phyloP scores from a whole-genome alignment of 2,329 filamentous ascomycete species.

The Lachnellula subtilissima region DNA sequence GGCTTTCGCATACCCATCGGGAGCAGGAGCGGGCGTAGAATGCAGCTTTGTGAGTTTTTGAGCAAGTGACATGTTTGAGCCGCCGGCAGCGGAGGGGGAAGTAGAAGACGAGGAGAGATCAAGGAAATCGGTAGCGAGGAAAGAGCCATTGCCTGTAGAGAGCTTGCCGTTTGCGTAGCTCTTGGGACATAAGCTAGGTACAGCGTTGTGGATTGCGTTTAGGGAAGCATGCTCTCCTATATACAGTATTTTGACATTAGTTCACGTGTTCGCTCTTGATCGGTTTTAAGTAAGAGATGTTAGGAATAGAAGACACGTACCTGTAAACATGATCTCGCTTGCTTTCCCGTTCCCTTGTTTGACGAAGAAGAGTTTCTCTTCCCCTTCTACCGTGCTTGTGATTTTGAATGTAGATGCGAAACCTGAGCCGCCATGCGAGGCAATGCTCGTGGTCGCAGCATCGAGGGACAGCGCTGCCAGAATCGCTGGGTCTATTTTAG shows the following conservation, averaged over 20 bases:
- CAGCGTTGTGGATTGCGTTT: conserved; percentile 68
- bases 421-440: conserved; percentile 60
- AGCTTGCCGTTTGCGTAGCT: conserved; percentile 68
- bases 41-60: conserved; percentile 76
- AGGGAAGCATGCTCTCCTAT: conserved; percentile 78
- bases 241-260: background rate
- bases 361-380: conserved; percentile 56
- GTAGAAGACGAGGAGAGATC: conserved; percentile 46
- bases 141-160: conserved; percentile 37
- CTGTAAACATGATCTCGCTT: conserved; percentile 65
- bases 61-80: conserved; percentile 57
- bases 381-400: conserved; percentile 33
- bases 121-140: conserved; percentile 75
- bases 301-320: conserved; percentile 33
- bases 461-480: conserved; percentile 56
- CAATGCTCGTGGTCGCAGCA: conserved; percentile 47
- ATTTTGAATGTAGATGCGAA: conserved; percentile 65
- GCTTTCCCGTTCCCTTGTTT: conserved; percentile 61
- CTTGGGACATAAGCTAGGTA: conserved; percentile 71
- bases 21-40: conserved; percentile 64
- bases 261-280: background rate
- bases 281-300: conserved; percentile 3
- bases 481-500: conserved; percentile 58
- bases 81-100: conserved; percentile 25
- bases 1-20: conserved; percentile 51